Evolutionary conservation across 1,284 basidiomycete species (phyloP).

Genomic region (Ceratobasidium sp.): DNA sequence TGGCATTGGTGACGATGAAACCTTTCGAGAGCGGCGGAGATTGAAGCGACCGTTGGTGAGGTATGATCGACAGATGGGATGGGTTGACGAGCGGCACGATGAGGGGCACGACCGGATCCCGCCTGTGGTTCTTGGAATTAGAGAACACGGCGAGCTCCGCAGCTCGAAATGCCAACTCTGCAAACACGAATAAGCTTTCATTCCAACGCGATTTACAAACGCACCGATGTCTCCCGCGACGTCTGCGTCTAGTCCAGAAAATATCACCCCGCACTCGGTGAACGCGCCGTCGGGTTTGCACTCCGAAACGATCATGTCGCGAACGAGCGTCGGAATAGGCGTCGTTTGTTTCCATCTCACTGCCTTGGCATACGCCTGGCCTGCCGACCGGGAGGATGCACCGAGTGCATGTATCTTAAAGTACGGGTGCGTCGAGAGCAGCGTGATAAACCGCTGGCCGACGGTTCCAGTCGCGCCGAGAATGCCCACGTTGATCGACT

Average conservation of each 20-base stretch:
- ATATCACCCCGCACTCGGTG: slow-evolving; percentile 84
- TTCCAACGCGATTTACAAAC: slow-evolving; percentile 46
- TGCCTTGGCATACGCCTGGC: slow-evolving; percentile 80
- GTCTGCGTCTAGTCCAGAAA: slow-evolving; percentile 94
- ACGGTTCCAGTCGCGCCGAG: slow-evolving; percentile 97
- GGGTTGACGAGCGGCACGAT: slow-evolving; percentile 97
- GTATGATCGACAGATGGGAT: slow-evolving; percentile 83
- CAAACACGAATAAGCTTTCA: neutral
- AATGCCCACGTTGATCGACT: slow-evolving; percentile 82
- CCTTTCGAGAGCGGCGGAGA: slow-evolving; percentile 80
- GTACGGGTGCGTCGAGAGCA: slow-evolving; percentile 89
- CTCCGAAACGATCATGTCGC: slow-evolving; percentile 76
- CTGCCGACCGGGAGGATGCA: slow-evolving; percentile 88
- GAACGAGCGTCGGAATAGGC: slow-evolving; percentile 74
- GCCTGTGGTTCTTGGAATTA: slow-evolving; percentile 96
- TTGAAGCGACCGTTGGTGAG: slow-evolving; percentile 78
- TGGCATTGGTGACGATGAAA: slow-evolving; percentile 98
- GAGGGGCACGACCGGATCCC: slow-evolving; percentile 94
- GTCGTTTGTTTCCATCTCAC: slow-evolving; percentile 91
- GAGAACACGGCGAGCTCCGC: slow-evolving; percentile 95
- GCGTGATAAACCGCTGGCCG: slow-evolving; percentile 92
- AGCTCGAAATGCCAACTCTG: slow-evolving; percentile 83
- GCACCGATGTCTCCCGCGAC: slow-evolving; percentile 94
- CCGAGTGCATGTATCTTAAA: slow-evolving; percentile 89
- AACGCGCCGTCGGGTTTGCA: slow-evolving; percentile 80